phyloP scores from a whole-genome alignment of 192 early-diverging fungal genomes.

The Backusella mclennaniae region DNA sequence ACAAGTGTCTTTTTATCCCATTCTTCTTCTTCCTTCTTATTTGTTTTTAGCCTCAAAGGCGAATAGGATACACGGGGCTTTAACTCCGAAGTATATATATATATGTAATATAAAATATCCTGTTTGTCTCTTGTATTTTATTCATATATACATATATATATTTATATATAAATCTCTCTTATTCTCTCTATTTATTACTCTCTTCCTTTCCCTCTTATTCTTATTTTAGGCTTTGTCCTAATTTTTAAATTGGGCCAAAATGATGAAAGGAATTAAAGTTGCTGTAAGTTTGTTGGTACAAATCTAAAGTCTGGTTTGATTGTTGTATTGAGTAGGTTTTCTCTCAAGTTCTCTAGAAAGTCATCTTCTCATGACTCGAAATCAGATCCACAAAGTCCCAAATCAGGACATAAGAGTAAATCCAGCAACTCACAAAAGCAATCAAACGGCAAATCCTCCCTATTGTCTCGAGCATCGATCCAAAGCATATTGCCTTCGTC shows the following conservation, averaged over 20 bases:
- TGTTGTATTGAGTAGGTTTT: neutral
- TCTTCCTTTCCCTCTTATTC: neutral
- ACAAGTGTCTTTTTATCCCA: neutral
- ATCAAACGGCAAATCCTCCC: neutral
- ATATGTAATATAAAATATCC: neutral
- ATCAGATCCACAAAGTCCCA: neutral
- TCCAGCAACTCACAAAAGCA: neutral
- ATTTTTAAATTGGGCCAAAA: slow-evolving; percentile 1
- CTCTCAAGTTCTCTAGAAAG: neutral
- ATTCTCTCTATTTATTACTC: neutral
- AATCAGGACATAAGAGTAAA: neutral
- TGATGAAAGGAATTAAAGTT: slow-evolving; percentile 34
- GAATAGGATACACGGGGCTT: neutral
- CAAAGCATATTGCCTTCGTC: slow-evolving; percentile 8
- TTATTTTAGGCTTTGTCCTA: neutral
- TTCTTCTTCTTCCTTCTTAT: neutral
- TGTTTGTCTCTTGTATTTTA: neutral
- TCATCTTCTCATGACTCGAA: neutral
- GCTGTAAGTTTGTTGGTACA: slow-evolving; percentile 15
- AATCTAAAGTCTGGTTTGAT: neutral
- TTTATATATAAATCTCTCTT: neutral
- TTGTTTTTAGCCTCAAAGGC: neutral
- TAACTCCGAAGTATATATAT: neutral
- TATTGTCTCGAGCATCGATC: slow-evolving; percentile 7
- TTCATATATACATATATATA: too few species aligned